Evolutionary conservation across 495 filamentous ascomycete species (phyloP), one percentile per base, ranked within the genome.

Genomic region (Podospora bellae-mahoneyi): DNA sequence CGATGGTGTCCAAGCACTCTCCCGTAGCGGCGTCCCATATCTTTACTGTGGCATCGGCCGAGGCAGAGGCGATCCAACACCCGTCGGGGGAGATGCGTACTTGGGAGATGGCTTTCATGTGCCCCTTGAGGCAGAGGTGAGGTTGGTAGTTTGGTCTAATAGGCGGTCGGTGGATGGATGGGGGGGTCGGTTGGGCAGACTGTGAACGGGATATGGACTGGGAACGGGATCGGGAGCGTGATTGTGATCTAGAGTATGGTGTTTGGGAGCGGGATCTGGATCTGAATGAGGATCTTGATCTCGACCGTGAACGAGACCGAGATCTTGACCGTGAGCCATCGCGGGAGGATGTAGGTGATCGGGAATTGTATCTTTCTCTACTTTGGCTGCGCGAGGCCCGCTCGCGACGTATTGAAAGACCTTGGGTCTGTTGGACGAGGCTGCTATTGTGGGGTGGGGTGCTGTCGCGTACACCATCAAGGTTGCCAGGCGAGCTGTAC

Each of bases 11-110:
- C 66, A 92, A 84, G 71, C 91, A 87, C 73, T 84, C 85, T 48
- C 93, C 94, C 3, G 91, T 93, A 9, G 77, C 68, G 0, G 91
- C 89, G 70, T 94, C 88, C 95, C 95, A 98, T 61, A 99, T 88
- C 78, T 93, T 96, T 70, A 94, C 86, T 6, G 91, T 92, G 44
- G 86, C 89, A 75, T 99, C 95, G 65, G 95, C 92, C 26, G 94
- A 94, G 66, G 88, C 89, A 70, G 92, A 96, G 4, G 95, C 95
- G 71, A 99, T 92, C 89, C 90, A 93, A 54, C 84, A 84, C 16
- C 93, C 91, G 79, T 96, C 90, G 13, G 94, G 95, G 2, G 93
- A 97, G 79, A 96, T 95, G 73, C 90, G 89, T 28, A 97, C 94
- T 23, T 90, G 86, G n/a, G 93, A 88, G 15, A 99, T 87, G 64